Evolutionary conservation across 176 grass and related monocot genomes (phyloP).

Genomic region (Pontederia crassipes): DNA sequence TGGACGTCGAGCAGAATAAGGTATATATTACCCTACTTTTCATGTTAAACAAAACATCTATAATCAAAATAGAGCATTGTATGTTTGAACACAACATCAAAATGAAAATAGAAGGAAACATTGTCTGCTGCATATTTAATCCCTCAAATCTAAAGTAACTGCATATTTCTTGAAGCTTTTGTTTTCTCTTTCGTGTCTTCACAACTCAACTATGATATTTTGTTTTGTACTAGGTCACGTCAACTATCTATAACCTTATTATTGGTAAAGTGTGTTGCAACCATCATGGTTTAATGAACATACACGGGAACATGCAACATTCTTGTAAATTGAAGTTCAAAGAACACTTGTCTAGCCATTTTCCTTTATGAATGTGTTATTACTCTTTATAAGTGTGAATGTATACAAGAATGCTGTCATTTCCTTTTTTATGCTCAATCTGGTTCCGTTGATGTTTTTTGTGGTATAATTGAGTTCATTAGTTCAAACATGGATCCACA

Average conservation of each 20-base stretch:
- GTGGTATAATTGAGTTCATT: no score
- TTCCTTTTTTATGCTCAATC: no score
- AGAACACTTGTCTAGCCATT: no score
- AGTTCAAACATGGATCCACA: no score
- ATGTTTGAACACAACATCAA: neutral
- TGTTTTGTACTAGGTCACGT: conserved; percentile 49
- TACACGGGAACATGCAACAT: conserved; percentile 49
- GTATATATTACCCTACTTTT: conserved; percentile 19
- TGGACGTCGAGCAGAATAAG: conserved; percentile 91
- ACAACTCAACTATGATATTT: neutral
- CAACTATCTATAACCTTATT: conserved; percentile 84
- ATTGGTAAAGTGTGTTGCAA: conserved; percentile 73
- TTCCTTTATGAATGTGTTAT: no score
- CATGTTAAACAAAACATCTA: no score
- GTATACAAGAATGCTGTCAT: no score
- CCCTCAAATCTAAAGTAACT: neutral
- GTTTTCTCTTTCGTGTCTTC: neutral
- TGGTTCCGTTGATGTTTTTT: no score
- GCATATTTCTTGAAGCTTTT: neutral
- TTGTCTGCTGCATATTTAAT: neutral
- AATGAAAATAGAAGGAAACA: neutral
- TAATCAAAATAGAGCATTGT: no score
- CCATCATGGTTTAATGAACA: conserved; percentile 84
- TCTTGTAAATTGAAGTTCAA: conserved; percentile 81
- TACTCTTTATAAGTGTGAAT: no score